Evolutionary conservation across 371 early-diverging fungal genomes (phyloP).

Genomic region (Coemansia sp.): DNA sequence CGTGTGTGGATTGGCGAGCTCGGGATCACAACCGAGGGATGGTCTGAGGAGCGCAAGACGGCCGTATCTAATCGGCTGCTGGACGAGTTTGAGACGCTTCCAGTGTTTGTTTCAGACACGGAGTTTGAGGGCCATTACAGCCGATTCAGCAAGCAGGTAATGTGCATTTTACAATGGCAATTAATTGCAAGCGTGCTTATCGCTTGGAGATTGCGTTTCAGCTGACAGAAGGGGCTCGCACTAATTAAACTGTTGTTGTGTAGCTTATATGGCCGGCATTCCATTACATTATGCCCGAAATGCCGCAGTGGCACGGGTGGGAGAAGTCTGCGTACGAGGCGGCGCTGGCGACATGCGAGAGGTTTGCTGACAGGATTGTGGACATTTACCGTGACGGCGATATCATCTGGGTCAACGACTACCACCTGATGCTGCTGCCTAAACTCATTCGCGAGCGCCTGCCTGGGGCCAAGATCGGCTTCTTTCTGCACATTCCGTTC

Average conservation of each 20-base stretch:
- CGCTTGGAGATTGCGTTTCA: not conserved
- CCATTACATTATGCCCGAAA: slow-evolving; percentile 94
- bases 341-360: slow-evolving; percentile 81
- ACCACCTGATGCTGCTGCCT: slow-evolving; percentile 92
- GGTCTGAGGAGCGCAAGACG: slow-evolving; percentile 60
- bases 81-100: slow-evolving; percentile 63
- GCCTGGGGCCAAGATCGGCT: slow-evolving; percentile 84
- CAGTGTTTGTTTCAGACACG: slow-evolving; percentile 81
- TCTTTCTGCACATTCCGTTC: slow-evolving; percentile 98
- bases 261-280: slow-evolving; percentile 96
- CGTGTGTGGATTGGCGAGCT: slow-evolving; percentile 76
- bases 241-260: not conserved
- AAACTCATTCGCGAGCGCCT: slow-evolving; percentile 74
- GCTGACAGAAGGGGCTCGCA: not conserved
- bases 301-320: slow-evolving; percentile 63
- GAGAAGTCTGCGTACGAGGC: slow-evolving; percentile 79
- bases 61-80: slow-evolving; percentile 62
- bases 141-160: slow-evolving; percentile 86
- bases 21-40: slow-evolving; percentile 69
- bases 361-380: slow-evolving; percentile 79
- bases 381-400: slow-evolving; percentile 79
- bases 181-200: not conserved
- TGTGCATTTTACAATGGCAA: not conserved
- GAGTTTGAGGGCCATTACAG: slow-evolving; percentile 86
- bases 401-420: slow-evolving; percentile 97